Base-by-base conservation (phyloP, 2,329 filamentous ascomycete species). In the Xylariaceae sp. region DNA sequence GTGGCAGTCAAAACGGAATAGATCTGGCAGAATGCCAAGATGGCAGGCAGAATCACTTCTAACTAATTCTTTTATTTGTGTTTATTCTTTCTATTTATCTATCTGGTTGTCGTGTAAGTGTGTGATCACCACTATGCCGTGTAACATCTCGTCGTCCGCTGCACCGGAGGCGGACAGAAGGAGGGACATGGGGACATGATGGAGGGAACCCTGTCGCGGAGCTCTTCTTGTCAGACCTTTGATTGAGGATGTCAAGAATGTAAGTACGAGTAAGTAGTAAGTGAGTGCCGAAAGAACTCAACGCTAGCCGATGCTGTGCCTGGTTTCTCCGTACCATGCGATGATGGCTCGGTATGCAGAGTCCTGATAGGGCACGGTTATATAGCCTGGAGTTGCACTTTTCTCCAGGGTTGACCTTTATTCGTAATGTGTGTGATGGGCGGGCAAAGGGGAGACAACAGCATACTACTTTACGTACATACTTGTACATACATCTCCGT, bases 1-100 rank as follows among this genome's bases (percentile, higher is more conserved):
- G 60, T 65, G 63, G 56, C 42, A 58, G 57, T 63, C 58, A 64
- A 68, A 69, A 66, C 56, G 66, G 67, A 64, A 62, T 67, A 64
- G 64, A 59, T 58, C 57, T 57, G 53, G 55, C 61, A 59, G 61
- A 49, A 64, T n/a, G 42, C 13, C 60, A 56, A 64, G 58, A 23
- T 63, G 59, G 61, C 66, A 61, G 54, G 51, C 63, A 65, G 63
- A 18, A 48, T 18, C 17, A 18, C 17, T 18, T 39, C 37, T 7
- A 51, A 44, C 42, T 44, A 44, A 10, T 13, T 45, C n/a, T 13
- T n/a, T 45, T 42, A 30, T 42, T 42, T 42, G 37, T 9, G 9
- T 42, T 13, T 30, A 4, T 30, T 30, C 23, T 30, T 4, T 30
- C 23, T 30, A 30, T 5, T 30, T 13, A 13, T 42, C 13, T 9